Base-by-base conservation (phyloP, 192 early-diverging fungal genomes). In the Backusella morwellensis region DNA sequence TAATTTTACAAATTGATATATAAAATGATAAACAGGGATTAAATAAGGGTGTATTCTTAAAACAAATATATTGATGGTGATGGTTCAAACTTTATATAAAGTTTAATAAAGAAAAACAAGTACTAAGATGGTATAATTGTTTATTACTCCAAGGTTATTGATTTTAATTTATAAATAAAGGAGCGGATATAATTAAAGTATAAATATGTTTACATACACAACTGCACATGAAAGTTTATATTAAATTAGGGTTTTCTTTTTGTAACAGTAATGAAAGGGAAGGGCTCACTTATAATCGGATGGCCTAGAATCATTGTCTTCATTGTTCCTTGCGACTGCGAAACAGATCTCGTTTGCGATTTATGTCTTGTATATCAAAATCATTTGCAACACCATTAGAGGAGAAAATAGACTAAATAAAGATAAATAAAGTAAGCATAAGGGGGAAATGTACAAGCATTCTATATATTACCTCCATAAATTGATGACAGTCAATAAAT, bases 401-500 rank as follows among this genome's bases (percentile, higher is more conserved):
- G 6, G 70, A 72, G 29, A 32, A 72, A 41, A 72, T 23, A 29
- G 44, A 50, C 70, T 72, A 72, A 40, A 19, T n/a, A 68, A 68
- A 3, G 9, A 12, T 40, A 40, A 40, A 35, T 32, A 66, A 66
- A 32, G 15, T 66, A 66, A 66, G 63, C 9, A 23, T 5, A 34
- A 36, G 35, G 35, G 35, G 32, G 4, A 63, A 63, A 35, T 1
- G 17, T 68, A 19, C 35, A 68, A 1, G 11, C 9, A 40, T 12
- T 40, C 7, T 38, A 14, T 29, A 4, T 72, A 23, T 74, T 78
- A 83, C 81, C 66, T 88, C 85, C 82, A 90, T 89, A 9, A 90
- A 73, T 36, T 82, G 78, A 68, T 90, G 89, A 68, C 89, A 90
- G 66, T 90, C 84, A 38, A 90, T 78, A 72, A 89, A 34, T 29